Evolutionary conservation across 345 rosid genomes (phyloP).

Genomic region (Euphorbia tirucalli): DNA sequence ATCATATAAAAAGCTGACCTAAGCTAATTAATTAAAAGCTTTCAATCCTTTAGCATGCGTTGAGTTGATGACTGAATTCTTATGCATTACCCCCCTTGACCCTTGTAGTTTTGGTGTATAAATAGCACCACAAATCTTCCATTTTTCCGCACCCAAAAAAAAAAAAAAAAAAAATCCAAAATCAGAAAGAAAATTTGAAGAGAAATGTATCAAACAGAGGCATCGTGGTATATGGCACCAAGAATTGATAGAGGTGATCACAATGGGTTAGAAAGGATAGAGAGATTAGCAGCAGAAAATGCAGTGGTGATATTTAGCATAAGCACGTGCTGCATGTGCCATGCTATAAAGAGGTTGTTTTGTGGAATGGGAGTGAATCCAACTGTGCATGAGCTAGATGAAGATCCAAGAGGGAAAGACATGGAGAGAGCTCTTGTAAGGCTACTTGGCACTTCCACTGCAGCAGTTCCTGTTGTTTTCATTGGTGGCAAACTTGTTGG

Average conservation of each 20-base stretch:
- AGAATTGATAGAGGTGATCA: constrained; percentile 34
- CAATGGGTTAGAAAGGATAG: constrained; percentile 39
- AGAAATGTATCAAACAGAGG: constrained; percentile 55
- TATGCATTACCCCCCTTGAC: too few relatives aligned
- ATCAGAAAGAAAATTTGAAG: too few relatives aligned
- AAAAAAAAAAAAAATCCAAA: too few relatives aligned
- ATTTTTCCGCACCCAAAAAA: too few relatives aligned
- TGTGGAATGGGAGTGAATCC: constrained; percentile 95
- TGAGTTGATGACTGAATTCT: too few relatives aligned
- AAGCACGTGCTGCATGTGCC: constrained; percentile 97
- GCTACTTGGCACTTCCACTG: too few relatives aligned
- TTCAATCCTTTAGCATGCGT: too few relatives aligned
- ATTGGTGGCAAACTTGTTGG: constrained; percentile 91
- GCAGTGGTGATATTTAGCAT: constrained; percentile 92
- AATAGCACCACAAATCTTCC: too few relatives aligned
- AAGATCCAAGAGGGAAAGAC: constrained; percentile 69
- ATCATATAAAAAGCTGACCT: too few relatives aligned
- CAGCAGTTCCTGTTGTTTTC: constrained; percentile 86
- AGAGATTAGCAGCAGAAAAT: constrained; percentile 67
- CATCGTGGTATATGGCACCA: constrained; percentile 47
- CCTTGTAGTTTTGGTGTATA: too few relatives aligned
- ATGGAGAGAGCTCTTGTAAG: constrained; percentile 62
- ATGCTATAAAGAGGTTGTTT: constrained; percentile 77
- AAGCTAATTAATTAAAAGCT: too few relatives aligned
- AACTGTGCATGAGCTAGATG: constrained; percentile 80